A percentile compares a stretch with the other conserved stretches of the same genome.
Conservation (phyloP, 192 early-diverging fungal genomes). For the Linnemannia elongata region DNA sequence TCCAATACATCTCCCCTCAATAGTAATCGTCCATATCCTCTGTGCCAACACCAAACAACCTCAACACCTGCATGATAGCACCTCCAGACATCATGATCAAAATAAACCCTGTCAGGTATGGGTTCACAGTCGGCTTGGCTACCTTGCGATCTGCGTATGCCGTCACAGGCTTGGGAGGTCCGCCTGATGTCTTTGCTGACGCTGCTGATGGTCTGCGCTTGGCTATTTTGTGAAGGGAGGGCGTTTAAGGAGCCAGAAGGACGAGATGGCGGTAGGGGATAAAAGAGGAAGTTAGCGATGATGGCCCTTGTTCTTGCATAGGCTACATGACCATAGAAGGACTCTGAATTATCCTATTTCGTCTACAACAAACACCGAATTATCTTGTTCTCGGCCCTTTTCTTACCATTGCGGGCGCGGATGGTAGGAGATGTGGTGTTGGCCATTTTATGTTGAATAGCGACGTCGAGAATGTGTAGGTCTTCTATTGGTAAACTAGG, state of each 20-base stretch:
- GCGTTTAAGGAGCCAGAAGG: background rate
- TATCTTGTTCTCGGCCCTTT: background rate
- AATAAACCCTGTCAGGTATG: conserved; percentile 18
- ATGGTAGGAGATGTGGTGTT: conserved; percentile 13
- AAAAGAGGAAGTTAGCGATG: background rate
- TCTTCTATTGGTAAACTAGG: background rate
- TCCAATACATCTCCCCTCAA: background rate
- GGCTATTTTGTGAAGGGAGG: background rate
- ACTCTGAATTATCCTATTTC: too few relatives aligned
- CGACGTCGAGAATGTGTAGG: background rate
- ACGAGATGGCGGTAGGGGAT: background rate
- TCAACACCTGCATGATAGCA: conserved; percentile 21
- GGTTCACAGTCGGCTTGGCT: background rate
- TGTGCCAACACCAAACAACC: conserved; percentile 12
- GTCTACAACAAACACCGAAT: too few relatives aligned
- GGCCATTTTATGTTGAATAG: background rate
- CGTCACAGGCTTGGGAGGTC: background rate
- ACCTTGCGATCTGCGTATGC: background rate
- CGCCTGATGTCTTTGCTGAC: background rate
- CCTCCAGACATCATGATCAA: conserved; percentile 31
- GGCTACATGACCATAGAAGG: too few relatives aligned
- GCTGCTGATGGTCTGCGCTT: conserved; percentile 18
- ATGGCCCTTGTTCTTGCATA: too few relatives aligned
- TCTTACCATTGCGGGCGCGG: conserved; percentile 35
- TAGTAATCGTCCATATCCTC: background rate